Base-by-base conservation (phyloP, 805 yeast species). In the Metschnikowia lachancei region DNA sequence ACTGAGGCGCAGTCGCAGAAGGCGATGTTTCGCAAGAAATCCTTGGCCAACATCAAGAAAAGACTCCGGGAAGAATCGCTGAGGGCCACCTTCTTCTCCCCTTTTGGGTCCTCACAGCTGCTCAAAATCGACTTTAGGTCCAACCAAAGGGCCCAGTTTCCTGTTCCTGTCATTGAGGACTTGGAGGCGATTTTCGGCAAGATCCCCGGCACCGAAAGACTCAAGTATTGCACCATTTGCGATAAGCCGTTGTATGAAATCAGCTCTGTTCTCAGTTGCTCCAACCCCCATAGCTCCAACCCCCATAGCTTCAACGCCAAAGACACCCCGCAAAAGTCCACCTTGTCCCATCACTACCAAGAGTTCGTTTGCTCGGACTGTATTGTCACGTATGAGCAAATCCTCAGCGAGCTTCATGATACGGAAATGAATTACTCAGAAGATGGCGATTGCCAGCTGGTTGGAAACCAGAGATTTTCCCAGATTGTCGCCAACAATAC, bases 321-420 rank as follows among this genome's bases (percentile, higher is more conserved):
- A 33, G 35, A 17, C 18, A 31, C 40, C 20, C 10, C 30, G 5
- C 29, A 20, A 31, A 14, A 22, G 18, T 8, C 14, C 10, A 36
- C 56, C 19, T 52, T 49, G 19, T 52, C 54, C 28, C 57, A 56
- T 35, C 48, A 49, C 13, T 75, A 63, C 54, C 68, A 70, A 34
- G 87, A 83, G 55, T 75, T 83, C n/a, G 83, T 83, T 0, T 83
- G 90, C 36, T 75, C 77, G 39, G 75, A 74, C 43, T 83, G 90
- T 54, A 77, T 82, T 12, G 79, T 69, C 42, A 72, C 68, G n/a
- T 81, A 80, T 55, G 84, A 80, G 54, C 67, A 66, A 38, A 70
- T 80, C 20, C 68, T 76, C 17, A 70, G 69, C 55, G 82, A 77
- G 50, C 59, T 63, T 39, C 46, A 56, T 41, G 54, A 53, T 22